Percentiles rank a stretch among this genome's conserved stretches.
Evolutionary conservation across 2,329 filamentous ascomycete genomes (phyloP).

Genomic region (Pseudocercospora vitis): DNA sequence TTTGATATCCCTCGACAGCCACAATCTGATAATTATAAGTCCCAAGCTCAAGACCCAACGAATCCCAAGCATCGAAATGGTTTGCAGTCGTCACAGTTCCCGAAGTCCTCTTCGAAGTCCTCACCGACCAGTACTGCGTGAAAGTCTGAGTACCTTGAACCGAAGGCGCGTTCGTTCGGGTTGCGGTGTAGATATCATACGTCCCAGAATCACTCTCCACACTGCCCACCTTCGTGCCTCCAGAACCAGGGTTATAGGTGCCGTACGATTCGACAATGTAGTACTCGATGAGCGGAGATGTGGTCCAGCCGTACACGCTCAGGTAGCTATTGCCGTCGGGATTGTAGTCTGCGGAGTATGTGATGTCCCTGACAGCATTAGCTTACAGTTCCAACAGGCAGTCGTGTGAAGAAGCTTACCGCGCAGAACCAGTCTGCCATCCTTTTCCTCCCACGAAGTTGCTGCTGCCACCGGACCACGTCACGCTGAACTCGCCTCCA

Average conservation of each 20-base stretch:
- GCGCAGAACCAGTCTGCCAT: conserved; percentile 43
- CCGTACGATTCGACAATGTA: conserved; percentile 59
- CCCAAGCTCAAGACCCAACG: conserved; percentile 12
- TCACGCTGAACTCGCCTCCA: conserved; percentile 49
- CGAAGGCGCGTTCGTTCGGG: conserved; percentile 48
- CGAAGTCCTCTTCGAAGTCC: conserved; percentile 50
- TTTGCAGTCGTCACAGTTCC: conserved; percentile 53
- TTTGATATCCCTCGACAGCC: conserved; percentile 19
- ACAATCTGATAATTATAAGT: conserved; percentile 21
- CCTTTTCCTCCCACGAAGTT: conserved; percentile 60
- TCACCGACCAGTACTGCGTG: conserved; percentile 54
- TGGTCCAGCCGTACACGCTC: conserved; percentile 59
- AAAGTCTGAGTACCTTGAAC: conserved; percentile 57
- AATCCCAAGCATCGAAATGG: conserved; percentile 56
- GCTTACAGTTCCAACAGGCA: neutral
- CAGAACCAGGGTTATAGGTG: conserved; percentile 47
- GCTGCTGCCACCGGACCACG: conserved; percentile 48
- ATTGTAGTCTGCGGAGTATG: conserved; percentile 22
- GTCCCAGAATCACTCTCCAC: conserved; percentile 54
- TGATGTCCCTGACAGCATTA: conserved; percentile 23
- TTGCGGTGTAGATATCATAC: conserved; percentile 54
- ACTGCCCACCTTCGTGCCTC: conserved; percentile 50
- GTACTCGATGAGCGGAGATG: conserved; percentile 56
- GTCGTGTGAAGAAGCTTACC: neutral
- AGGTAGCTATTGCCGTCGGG: conserved; percentile 50